phyloP scores from a whole-genome alignment of 192 early-diverging fungal genomes.

The Entomortierella beljakovae region DNA sequence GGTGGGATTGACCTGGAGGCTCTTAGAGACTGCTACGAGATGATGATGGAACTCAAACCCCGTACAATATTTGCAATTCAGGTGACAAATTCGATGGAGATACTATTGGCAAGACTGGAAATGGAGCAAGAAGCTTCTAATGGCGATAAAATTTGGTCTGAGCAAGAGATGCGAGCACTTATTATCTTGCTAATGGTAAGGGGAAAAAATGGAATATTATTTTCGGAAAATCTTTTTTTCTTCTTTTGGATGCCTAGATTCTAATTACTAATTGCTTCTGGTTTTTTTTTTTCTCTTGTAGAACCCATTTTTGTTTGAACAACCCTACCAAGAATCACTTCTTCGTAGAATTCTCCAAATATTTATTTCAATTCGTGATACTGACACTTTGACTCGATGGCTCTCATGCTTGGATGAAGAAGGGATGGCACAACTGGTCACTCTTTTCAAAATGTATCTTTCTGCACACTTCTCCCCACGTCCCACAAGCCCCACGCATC shows the following conservation, averaged over 20 bases:
- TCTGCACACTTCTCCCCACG: conserved; percentile 58
- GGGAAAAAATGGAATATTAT: neutral
- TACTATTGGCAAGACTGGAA: conserved; percentile 63
- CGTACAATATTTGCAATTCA: conserved; percentile 43
- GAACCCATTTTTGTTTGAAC: conserved; percentile 67
- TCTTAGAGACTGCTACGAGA: conserved; percentile 44
- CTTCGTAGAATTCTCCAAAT: conserved; percentile 57
- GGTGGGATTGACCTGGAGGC: conserved; percentile 51
- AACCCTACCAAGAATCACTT: conserved; percentile 59
- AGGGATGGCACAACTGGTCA: conserved; percentile 56
- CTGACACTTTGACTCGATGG: conserved; percentile 59
- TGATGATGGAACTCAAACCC: conserved; percentile 50
- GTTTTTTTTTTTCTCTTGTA: conserved; percentile 13
- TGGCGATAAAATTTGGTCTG: conserved; percentile 22
- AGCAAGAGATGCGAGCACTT: conserved; percentile 50
- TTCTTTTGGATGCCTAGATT: conserved; percentile 21
- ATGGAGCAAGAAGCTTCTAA: conserved; percentile 55
- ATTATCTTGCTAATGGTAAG: conserved; percentile 48
- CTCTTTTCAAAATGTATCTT: conserved; percentile 63
- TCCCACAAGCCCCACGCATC: conserved; percentile 53
- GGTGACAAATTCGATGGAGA: conserved; percentile 67
- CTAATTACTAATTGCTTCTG: neutral
- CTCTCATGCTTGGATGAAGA: conserved; percentile 58
- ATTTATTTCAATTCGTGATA: conserved; percentile 56
- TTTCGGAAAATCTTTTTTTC: neutral